Conservation (phyloP, 1,284 basidiomycete species). For the Rhizoctonia solani region DNA sequence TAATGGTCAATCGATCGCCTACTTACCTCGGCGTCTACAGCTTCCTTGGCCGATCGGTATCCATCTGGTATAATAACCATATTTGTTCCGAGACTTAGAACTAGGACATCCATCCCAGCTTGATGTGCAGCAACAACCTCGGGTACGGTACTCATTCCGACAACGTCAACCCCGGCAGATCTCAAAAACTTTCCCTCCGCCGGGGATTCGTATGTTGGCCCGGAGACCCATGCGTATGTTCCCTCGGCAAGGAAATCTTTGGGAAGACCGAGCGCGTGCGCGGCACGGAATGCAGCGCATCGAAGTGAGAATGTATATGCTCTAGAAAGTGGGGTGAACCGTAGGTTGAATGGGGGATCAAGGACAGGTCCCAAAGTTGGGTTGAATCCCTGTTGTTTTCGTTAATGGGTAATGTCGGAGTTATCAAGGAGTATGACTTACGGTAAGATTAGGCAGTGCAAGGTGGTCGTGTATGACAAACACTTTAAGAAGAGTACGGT, state of each 20-base stretch:
- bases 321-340: conserved; percentile 79
- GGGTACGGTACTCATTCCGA: conserved; percentile 89
- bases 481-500: conserved; percentile 53
- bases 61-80: conserved; percentile 73
- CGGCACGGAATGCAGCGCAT: conserved; percentile 67
- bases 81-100: conserved; percentile 81
- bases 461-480: conserved; percentile 82
- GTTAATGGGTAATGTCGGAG: background rate
- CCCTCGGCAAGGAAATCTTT: conserved; percentile 66
- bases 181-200: conserved; percentile 78
- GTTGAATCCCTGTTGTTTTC: conserved; percentile 60
- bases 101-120: conserved; percentile 71
- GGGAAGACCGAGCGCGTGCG: conserved; percentile 57
- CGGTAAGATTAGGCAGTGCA: conserved; percentile 72
- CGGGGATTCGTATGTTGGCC: conserved; percentile 83
- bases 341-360: conserved; percentile 56
- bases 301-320: conserved; percentile 76
- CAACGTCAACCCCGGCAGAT: conserved; percentile 75
- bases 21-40: conserved; percentile 72
- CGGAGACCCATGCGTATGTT: conserved; percentile 83
- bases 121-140: conserved; percentile 83
- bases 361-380: conserved; percentile 71
- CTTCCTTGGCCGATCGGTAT: conserved; percentile 69
- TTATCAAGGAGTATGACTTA: conserved; percentile 18
- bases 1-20: background rate